Percentiles rank a stretch among this genome's conserved stretches.
These are phyloP conservation scores for Truncatella angustata DNA, from an alignment of 2,329 filamentous ascomycete species.

Conservation along the genomic window DNA sequence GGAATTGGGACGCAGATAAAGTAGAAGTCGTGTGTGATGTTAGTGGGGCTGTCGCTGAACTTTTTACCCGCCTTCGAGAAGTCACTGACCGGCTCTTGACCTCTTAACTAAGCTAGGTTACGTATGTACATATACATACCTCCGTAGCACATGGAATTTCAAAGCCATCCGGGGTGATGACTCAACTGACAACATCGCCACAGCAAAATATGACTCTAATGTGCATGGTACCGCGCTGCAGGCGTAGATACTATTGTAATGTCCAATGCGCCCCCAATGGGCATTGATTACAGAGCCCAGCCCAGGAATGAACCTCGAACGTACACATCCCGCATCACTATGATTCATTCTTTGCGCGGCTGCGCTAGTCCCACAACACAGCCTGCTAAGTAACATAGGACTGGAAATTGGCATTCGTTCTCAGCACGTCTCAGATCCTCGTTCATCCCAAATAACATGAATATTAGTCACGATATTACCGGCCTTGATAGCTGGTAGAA, in stretches of 20 bases:
- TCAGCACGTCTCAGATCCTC: too few relatives aligned
- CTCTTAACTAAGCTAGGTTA: too few relatives aligned
- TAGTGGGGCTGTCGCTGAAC: slow-evolving; percentile 4
- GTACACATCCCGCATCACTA: not conserved
- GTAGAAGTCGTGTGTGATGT: slow-evolving; percentile 9
- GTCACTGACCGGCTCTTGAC: not conserved
- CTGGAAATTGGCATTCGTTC: too few relatives aligned
- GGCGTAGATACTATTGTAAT: too few relatives aligned
- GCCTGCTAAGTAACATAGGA: too few relatives aligned
- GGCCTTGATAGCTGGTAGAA: too few relatives aligned
- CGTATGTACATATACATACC: too few relatives aligned
- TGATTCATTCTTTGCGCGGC: slow-evolving; percentile 2
- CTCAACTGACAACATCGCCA: slow-evolving; percentile 6
- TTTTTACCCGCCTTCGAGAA: not conserved
- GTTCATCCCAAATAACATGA: too few relatives aligned
- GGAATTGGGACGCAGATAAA: slow-evolving; percentile 7
- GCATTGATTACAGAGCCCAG: too few relatives aligned
- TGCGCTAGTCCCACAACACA: not conserved
- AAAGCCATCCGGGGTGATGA: not conserved
- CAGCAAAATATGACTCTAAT: slow-evolving; percentile 7
- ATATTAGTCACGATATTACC: too few relatives aligned
- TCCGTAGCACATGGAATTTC: not conserved
- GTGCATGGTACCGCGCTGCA: too few relatives aligned
- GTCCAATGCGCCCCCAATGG: too few relatives aligned
- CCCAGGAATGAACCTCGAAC: not conserved